phyloP scores from a whole-genome alignment of 2,329 filamentous ascomycete genomes.

The Aureobasidium sp. region DNA sequence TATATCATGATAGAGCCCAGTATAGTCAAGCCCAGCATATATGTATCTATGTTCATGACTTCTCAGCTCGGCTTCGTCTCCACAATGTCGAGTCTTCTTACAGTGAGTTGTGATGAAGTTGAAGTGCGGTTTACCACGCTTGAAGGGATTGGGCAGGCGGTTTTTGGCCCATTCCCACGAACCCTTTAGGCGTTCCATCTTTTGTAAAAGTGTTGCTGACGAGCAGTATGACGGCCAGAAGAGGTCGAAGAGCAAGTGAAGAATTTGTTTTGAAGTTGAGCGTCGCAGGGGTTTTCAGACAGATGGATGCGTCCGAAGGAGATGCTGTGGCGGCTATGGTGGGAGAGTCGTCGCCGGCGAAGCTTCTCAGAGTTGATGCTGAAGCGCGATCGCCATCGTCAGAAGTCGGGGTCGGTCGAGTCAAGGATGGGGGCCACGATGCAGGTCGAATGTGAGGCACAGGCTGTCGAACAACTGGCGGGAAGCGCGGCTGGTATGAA shows the following conservation, averaged over 20 bases:
- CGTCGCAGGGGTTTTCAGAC: background rate
- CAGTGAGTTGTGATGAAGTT: slow-evolving; percentile 79
- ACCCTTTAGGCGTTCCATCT: slow-evolving; percentile 18
- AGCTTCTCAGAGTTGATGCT: slow-evolving; percentile 1
- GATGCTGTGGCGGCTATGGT: background rate
- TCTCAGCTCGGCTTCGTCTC: background rate
- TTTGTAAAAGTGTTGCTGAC: background rate
- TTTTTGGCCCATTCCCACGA: slow-evolving; percentile 17
- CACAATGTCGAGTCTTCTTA: slow-evolving; percentile 33
- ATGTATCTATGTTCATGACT: slow-evolving; percentile 52
- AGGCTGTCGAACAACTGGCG: background rate
- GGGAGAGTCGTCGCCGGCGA: background rate
- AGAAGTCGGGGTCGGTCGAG: slow-evolving; percentile 1
- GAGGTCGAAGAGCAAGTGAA: background rate
- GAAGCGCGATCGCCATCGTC: slow-evolving; percentile 8
- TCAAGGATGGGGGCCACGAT: background rate
- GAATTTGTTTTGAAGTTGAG: background rate
- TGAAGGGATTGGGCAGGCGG: slow-evolving; percentile 16
- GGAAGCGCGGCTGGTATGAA: background rate
- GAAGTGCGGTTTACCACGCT: slow-evolving; percentile 50
- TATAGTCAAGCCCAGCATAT: slow-evolving; percentile 67
- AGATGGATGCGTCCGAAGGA: background rate
- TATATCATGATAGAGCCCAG: slow-evolving; percentile 72
- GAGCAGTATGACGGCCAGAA: background rate
- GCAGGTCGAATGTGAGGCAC: background rate